phyloP scores from a whole-genome alignment of 345 rosid genomes.

The Hibiscus mutabilis region DNA sequence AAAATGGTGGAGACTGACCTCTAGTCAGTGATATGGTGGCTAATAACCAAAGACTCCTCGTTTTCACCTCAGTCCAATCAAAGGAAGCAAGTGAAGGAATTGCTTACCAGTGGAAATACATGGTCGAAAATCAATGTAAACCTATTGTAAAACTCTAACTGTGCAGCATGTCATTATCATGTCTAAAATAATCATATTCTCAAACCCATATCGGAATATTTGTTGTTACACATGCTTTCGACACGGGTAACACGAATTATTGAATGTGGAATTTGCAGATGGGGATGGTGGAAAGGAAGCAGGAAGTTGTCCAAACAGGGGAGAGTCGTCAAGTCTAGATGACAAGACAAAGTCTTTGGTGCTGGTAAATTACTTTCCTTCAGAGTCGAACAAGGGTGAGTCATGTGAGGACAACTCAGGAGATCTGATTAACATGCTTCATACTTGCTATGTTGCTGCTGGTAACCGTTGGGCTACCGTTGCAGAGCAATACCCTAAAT shows the following conservation, averaged over 20 bases:
- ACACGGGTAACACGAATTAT: too few relatives aligned
- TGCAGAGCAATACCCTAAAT: too few relatives aligned
- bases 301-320: constrained; percentile 52
- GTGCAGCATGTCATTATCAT: too few relatives aligned
- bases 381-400: constrained; percentile 22
- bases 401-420: constrained; percentile 44
- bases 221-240: too few relatives aligned
- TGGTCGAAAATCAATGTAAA: constrained; percentile 76
- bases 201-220: too few relatives aligned
- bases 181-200: too few relatives aligned
- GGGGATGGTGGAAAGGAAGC: constrained; percentile 51
- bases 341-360: constrained; percentile 51
- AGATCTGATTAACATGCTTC: constrained; percentile 41
- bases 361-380: constrained; percentile 33
- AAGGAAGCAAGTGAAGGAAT: constrained; percentile 58
- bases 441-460: constrained; percentile 40
- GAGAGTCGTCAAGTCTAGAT: constrained; percentile 38
- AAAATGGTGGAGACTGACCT: constrained; percentile 61
- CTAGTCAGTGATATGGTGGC: constrained; percentile 56
- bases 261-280: constrained; percentile 27
- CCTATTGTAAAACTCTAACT: background rate
- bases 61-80: constrained; percentile 45
- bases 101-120: constrained; percentile 74
- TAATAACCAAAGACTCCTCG: constrained; percentile 48
- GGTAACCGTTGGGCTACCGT: constrained; percentile 59